A percentile compares a stretch with the other conserved stretches of the same genome.
Evolutionary conservation across 2,329 filamentous ascomycete genomes (phyloP).

Genomic region (Exophiala aquamarina): DNA sequence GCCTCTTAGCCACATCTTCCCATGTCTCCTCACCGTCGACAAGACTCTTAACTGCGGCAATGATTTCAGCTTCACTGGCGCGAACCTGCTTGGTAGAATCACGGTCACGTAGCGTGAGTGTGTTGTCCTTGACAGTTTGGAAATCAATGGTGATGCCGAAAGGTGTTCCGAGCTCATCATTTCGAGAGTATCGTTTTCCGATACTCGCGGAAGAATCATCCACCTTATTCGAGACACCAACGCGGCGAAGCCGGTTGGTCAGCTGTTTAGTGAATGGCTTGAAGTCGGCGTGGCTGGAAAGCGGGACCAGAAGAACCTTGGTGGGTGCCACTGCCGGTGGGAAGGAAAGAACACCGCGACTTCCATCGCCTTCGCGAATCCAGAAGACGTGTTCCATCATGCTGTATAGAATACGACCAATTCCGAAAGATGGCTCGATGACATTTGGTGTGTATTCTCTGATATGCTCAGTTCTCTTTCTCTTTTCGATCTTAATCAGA

Average conservation of each 20-base stretch:
- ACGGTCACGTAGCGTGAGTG: slow-evolving; percentile 83
- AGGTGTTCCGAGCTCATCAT: slow-evolving; percentile 93
- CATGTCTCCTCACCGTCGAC: slow-evolving; percentile 64
- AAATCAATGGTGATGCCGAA: slow-evolving; percentile 95
- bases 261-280: slow-evolving; percentile 72
- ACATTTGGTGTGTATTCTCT: slow-evolving; percentile 94
- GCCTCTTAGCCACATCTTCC: slow-evolving; percentile 70
- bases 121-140: slow-evolving; percentile 85
- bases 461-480: slow-evolving; percentile 76
- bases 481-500: slow-evolving; percentile 78
- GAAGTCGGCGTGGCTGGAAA: slow-evolving; percentile 80
- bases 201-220: slow-evolving; percentile 91
- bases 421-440: slow-evolving; percentile 96
- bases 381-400: slow-evolving; percentile 95
- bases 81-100: slow-evolving; percentile 91
- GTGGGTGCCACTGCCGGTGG: slow-evolving; percentile 81
- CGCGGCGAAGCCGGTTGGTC: slow-evolving; percentile 71
- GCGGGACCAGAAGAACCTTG: slow-evolving; percentile 88
- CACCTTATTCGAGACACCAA: slow-evolving; percentile 78
- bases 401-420: slow-evolving; percentile 89
- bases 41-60: slow-evolving; percentile 68
- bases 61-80: slow-evolving; percentile 74
- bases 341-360: slow-evolving; percentile 79
- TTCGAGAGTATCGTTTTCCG: slow-evolving; percentile 90
- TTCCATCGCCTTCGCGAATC: slow-evolving; percentile 80